phyloP scores from a whole-genome alignment of 257 asterid genomes.

The Solanum chilense region DNA sequence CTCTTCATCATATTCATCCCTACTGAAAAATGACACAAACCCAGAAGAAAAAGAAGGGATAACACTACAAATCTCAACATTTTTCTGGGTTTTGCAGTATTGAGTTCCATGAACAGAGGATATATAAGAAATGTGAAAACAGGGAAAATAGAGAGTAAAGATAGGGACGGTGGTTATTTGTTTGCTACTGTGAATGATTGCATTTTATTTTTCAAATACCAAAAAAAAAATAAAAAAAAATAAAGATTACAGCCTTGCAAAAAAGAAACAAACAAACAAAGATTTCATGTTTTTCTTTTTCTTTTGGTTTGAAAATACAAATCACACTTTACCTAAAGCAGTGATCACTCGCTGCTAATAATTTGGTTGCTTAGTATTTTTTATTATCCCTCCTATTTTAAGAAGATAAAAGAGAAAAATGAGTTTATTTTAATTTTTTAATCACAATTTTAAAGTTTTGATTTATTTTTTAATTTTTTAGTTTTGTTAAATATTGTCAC shows the following conservation, averaged over 20 bases:
- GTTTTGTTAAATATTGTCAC: fast-evolving
- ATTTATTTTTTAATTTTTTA: too few relatives aligned
- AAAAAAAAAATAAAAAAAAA: too few relatives aligned
- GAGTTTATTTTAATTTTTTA: too few relatives aligned
- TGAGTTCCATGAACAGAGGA: not conserved
- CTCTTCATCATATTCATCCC: not conserved
- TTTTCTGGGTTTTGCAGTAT: not conserved
- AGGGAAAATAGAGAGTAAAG: not conserved
- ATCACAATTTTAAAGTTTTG: too few relatives aligned
- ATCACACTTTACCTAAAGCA: not conserved
- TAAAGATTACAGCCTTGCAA: not conserved
- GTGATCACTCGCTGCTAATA: not conserved
- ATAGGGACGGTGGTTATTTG: not conserved
- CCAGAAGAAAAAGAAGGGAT: not conserved
- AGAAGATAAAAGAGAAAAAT: too few relatives aligned
- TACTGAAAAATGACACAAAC: slow-evolving; percentile 3
- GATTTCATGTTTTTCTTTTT: not conserved
- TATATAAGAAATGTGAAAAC: not conserved
- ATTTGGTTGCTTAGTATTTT: too few relatives aligned
- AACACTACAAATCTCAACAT: not conserved
- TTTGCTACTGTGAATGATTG: not conserved
- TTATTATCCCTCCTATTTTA: too few relatives aligned
- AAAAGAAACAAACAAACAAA: not conserved
- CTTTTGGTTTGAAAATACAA: not conserved
- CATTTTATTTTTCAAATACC: too few relatives aligned